Base-by-base conservation (phyloP, 2,329 filamentous ascomycete species). In the Calonectria multiphialidica region DNA sequence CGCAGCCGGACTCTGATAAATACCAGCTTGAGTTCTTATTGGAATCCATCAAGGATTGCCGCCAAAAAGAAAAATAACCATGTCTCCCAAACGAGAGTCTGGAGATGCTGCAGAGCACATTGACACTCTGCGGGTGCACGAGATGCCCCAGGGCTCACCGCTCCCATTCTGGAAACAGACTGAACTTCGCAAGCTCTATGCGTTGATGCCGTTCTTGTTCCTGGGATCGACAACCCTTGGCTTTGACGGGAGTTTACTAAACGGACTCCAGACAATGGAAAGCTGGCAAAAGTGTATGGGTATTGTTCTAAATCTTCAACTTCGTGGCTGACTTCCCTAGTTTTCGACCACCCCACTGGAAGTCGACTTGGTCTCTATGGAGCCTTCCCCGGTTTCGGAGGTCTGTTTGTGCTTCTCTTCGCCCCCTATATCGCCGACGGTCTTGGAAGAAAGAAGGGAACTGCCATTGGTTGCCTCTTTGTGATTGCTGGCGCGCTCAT, bases 321-420 rank as follows among this genome's bases (percentile, higher is more conserved):
- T 18, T 44, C 9, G 7, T n/a, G 3, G 42, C 59, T 72, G 9
- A 74, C 57, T 10, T 10, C 16, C 3, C 1, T 13, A 79, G 77
- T 77, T 28, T 79, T 79, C 13, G 75, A 77, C 4, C 50, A 75
- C 13, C 77, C 77, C 3, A 62, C 64, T 21, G 77, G 77, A 40
- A 79, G 77, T 30, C 77, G 77, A 16, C 70, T 79, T 35, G 77
- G 77, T 15, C 74, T 79, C 21, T 79, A 78, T 66, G 77, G 74
- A 15, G 77, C 77, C 30, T 79, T 79, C 66, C 76, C 76, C 30
- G 72, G 72, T 21, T 77, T 79, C 45, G 77, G 77, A 8, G 77
- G 76, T 25, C 71, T 79, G 1, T 79, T 79, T 35, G 76, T 78
- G 1, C 76, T 79, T 18, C 71, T 79, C 6, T 78, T 79, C 23